Evolutionary conservation across 2,329 filamentous ascomycete genomes (phyloP).

Genomic region (Aspergillus phoenicis): DNA sequence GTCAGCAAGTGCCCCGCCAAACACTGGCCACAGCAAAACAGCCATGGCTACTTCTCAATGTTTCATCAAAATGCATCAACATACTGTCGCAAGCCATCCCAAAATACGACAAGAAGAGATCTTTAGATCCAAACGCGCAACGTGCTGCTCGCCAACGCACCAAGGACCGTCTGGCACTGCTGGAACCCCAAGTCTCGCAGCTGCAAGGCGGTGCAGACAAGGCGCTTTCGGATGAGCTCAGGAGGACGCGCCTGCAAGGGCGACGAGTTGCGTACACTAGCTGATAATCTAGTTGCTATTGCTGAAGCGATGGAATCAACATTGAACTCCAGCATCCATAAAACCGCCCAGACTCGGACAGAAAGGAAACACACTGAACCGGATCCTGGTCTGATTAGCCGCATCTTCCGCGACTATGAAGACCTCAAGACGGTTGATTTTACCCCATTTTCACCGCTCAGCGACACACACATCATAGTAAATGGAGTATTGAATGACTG

Average conservation of each 20-base stretch:
- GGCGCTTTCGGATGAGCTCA: not conserved
- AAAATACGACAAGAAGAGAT: not conserved
- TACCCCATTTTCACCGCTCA: not conserved
- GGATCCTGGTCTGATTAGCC: not conserved
- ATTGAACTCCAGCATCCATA: not conserved
- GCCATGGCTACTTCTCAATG: too few relatives aligned
- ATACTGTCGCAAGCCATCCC: not conserved
- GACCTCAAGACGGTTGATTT: not conserved
- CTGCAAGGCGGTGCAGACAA: not conserved
- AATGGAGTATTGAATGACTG: not conserved
- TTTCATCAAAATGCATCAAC: not conserved
- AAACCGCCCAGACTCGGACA: not conserved
- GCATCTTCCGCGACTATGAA: not conserved
- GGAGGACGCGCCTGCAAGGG: not conserved
- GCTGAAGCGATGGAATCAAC: not conserved
- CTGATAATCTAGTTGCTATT: not conserved
- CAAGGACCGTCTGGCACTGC: not conserved
- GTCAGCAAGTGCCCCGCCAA: not conserved
- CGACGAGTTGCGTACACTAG: not conserved
- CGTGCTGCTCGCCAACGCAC: not conserved
- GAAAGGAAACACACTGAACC: too few relatives aligned
- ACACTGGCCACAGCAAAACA: not conserved
- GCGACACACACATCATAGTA: not conserved
- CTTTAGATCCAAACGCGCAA: not conserved
- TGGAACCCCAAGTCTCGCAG: not conserved